phyloP scores from a whole-genome alignment of 2,329 filamentous ascomycete species.

The Canariomyces notabilis region DNA sequence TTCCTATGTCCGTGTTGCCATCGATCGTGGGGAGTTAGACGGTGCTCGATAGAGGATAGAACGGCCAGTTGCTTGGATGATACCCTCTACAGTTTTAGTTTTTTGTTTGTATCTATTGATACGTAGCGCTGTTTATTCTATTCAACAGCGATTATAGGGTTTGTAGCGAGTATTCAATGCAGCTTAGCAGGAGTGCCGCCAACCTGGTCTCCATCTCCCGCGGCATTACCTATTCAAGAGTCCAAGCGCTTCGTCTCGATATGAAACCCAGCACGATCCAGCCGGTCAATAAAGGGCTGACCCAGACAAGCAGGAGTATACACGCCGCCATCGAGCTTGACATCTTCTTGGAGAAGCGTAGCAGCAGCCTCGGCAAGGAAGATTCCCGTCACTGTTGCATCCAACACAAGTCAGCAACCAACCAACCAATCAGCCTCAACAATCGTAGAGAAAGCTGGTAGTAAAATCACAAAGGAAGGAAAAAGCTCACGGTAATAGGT shows the following conservation, averaged over 20 bases:
- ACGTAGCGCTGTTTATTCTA: neutral
- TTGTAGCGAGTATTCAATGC: too few species aligned
- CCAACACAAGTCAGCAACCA: conserved; percentile 9
- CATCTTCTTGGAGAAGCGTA: conserved; percentile 56
- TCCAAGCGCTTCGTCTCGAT: conserved; percentile 45
- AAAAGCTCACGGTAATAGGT: conserved; percentile 57
- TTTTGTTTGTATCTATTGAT: neutral
- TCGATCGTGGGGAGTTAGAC: neutral
- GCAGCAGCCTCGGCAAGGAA: conserved; percentile 60
- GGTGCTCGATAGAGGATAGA: neutral
- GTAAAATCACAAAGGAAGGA: neutral
- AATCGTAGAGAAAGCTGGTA: neutral
- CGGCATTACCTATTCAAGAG: conserved; percentile 4
- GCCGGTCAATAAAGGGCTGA: conserved; percentile 58
- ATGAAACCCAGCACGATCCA: conserved; percentile 57
- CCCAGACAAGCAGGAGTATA: conserved; percentile 70
- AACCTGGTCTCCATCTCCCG: neutral
- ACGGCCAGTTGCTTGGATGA: neutral
- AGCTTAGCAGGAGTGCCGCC: too few species aligned
- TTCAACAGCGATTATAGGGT: too few species aligned
- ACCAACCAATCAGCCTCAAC: neutral
- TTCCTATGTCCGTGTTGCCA: neutral
- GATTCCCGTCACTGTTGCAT: conserved; percentile 55
- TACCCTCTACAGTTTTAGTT: neutral
- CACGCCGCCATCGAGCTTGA: conserved; percentile 52